Evolutionary conservation across 306 rosid species (phyloP), one percentile per base, ranked within the genome.

Genomic region (Neltuma alba): DNA sequence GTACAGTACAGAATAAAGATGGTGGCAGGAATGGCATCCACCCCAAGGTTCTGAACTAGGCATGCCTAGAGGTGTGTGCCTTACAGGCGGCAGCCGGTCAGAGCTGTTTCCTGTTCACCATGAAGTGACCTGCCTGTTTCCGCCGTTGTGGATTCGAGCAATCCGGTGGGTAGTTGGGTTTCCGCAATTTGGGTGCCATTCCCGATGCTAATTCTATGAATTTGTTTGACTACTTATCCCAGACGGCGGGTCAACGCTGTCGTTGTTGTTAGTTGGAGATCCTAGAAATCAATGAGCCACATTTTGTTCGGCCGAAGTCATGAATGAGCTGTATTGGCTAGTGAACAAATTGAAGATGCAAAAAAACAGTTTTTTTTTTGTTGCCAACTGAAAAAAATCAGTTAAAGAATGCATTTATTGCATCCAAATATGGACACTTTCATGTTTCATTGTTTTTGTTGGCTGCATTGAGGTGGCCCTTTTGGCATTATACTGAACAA

Each of bases 231-330:
- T 11, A 21, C 28, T 25, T 18, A 76, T 66, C 77, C 76, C 76
- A 75, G 85, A 67, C 75, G 70, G 44, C 72, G 58, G 76, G 86
- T 83, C 87, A 82, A 76, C 85, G 55, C 78, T 21, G 66, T 69
- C 15, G 3, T 72, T 21, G n/a, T 72, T 77, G 74, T 36, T 82
- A 18, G 80, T 76, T 81, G 76, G 44, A 45, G 66, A 80, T 75
- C 79, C 70, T 3, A 76, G 50, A 80, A 68, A 71, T 61, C 13
- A 41, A 68, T 23, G 34, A 40, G 30, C 72, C 31, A 21, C 21
- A 1, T 54, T 23, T 54, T 23, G 28, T 21, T 23, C 21, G 25
- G 61, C 30, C 30, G 13, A 54, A 47, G 54, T 3, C 15, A 47
- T 47, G n/a, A 16, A 47, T 21, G 44, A 33, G n/a, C 69, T 9